phyloP scores from a whole-genome alignment of 257 asterid species.

The Solanum ahanhuiri region DNA sequence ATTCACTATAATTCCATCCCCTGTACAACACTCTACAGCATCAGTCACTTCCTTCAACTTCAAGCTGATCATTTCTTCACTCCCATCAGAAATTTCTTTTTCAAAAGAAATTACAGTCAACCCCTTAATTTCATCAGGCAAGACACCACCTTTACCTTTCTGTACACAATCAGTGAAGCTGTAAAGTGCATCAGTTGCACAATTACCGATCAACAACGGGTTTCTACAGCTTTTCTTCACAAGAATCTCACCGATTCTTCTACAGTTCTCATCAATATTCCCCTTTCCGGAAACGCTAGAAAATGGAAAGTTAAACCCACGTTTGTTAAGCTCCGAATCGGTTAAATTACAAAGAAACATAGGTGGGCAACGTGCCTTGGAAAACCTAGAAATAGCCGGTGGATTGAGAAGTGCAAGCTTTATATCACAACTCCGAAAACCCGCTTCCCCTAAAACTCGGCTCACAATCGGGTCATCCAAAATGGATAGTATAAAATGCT shows the following conservation, averaged over 20 bases:
- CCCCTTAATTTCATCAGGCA: slow-evolving; percentile 50
- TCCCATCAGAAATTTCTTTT: slow-evolving; percentile 37
- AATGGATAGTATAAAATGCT: slow-evolving; percentile 67
- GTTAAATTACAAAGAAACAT: slow-evolving; percentile 31
- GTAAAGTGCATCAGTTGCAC: slow-evolving; percentile 47
- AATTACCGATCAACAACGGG: slow-evolving; percentile 63
- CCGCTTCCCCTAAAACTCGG: slow-evolving; percentile 85
- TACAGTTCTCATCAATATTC: slow-evolving; percentile 39
- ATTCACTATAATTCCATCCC: slow-evolving; percentile 42
- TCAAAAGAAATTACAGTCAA: slow-evolving; percentile 36
- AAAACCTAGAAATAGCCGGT: slow-evolving; percentile 35
- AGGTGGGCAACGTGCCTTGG: slow-evolving; percentile 45
- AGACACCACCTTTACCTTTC: slow-evolving; percentile 36
- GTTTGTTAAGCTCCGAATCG: slow-evolving; percentile 36
- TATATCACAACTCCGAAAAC: slow-evolving; percentile 68
- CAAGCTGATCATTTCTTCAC: slow-evolving; percentile 31
- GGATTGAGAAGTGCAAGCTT: slow-evolving; percentile 70
- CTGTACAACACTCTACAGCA: slow-evolving; percentile 24
- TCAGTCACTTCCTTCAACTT: slow-evolving; percentile 45
- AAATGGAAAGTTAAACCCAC: slow-evolving; percentile 46
- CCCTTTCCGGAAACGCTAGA: slow-evolving; percentile 22
- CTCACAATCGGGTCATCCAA: slow-evolving; percentile 93
- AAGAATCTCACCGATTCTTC: slow-evolving; percentile 56
- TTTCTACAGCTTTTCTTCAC: slow-evolving; percentile 34
- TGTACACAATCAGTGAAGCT: slow-evolving; percentile 35